Evolutionary conservation across 257 asterid genomes (phyloP).

Genomic region (Coffea canephora): DNA sequence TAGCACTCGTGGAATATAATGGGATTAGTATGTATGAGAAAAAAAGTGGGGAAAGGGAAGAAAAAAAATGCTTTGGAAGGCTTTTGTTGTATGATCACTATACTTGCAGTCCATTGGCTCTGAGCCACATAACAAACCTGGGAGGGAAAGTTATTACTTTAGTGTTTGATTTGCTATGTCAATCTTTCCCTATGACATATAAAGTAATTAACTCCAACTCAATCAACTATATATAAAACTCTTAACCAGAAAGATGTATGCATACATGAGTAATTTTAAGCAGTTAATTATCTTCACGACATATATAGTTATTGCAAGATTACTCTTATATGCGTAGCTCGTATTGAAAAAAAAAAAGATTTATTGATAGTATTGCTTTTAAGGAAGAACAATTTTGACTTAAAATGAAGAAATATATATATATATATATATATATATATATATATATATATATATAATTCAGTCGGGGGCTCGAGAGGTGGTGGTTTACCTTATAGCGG

Average conservation of each 20-base stretch:
- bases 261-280: neutral
- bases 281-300: neutral
- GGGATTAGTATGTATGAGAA: constrained; percentile 5
- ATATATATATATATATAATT: too few relatives aligned
- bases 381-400: neutral
- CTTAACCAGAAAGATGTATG: neutral
- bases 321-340: neutral
- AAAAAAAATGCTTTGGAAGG: neutral
- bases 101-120: neutral
- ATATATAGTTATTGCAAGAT: neutral
- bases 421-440: too few relatives aligned
- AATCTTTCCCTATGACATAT: neutral
- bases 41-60: neutral
- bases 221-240: neutral
- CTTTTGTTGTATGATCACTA: neutral
- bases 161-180: neutral
- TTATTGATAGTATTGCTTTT: neutral
- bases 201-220: neutral
- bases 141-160: neutral
- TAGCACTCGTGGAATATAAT: constrained; percentile 15
- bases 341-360: too few relatives aligned
- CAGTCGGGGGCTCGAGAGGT: neutral
- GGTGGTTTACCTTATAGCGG: neutral
- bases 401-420: neutral
- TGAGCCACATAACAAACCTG: neutral